These are phyloP conservation scores for Blastocystis sp. DNA, from an alignment of 352 stramenopile species.

Conservation along the genomic window DNA sequence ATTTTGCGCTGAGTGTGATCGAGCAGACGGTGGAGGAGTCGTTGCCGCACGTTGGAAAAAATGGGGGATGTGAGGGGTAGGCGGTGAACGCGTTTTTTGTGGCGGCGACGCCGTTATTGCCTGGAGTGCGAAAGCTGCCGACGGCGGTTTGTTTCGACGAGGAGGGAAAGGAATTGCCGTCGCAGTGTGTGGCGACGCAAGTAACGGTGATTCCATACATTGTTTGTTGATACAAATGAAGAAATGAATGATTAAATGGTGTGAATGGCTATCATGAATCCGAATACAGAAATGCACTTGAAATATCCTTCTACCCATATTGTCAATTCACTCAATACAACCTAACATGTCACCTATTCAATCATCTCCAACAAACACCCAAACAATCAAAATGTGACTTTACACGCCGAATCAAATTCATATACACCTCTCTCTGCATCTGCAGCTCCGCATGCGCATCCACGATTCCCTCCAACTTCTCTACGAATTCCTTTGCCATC, in stretches of 20 bases:
- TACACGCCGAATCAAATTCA: not conserved
- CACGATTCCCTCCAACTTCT: not conserved
- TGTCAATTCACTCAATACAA: no score
- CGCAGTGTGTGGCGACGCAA: not conserved
- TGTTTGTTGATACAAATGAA: slow-evolving; percentile 6
- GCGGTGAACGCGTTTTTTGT: not conserved
- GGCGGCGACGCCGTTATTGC: not conserved
- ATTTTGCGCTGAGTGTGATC: not conserved
- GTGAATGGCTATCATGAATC: no score
- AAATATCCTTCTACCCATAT: no score
- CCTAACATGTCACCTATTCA: no score
- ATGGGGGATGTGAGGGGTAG: not conserved
- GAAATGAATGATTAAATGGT: no score
- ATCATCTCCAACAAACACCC: no score
- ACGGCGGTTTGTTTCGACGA: not conserved
- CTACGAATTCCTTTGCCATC: not conserved
- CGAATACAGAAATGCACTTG: no score
- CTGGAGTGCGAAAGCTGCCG: not conserved
- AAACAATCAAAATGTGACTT: not conserved
- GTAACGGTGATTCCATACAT: not conserved
- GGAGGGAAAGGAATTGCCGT: not conserved
- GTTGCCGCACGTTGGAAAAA: not conserved
- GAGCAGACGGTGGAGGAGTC: not conserved
- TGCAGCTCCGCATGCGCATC: not conserved
- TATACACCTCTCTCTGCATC: not conserved